phyloP scores from a whole-genome alignment of 2,329 filamentous ascomycete genomes.

The Colletotrichum cereale region DNA sequence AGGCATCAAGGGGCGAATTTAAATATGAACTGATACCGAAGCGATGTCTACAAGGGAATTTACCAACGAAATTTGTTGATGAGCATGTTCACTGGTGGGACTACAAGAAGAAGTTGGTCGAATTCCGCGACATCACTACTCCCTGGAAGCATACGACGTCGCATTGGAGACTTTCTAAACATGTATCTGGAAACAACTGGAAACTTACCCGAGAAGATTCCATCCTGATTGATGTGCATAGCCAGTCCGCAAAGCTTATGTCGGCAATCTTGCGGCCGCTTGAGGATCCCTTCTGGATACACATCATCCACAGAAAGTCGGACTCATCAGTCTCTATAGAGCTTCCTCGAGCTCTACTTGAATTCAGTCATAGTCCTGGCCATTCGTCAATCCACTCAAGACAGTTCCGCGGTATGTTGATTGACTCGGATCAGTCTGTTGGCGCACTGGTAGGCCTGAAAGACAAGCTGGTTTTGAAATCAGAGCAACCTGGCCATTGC shows the following conservation, averaged over 20 bases:
- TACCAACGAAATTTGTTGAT: constrained; percentile 54
- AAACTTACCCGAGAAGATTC: not conserved
- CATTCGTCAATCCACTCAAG: constrained; percentile 54
- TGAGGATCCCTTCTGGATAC: constrained; percentile 5
- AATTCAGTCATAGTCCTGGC: not conserved
- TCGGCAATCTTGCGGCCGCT: not conserved
- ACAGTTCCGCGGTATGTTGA: constrained; percentile 62
- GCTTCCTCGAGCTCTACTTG: not conserved
- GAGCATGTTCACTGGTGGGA: constrained; percentile 63
- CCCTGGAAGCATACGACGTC: constrained; percentile 45
- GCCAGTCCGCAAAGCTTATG: not conserved
- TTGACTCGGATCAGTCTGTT: constrained; percentile 61
- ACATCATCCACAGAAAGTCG: not conserved
- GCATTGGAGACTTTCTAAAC: not conserved
- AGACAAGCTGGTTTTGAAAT: constrained; percentile 61
- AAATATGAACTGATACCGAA: constrained; percentile 6
- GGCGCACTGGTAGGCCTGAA: constrained; percentile 62
- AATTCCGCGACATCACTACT: constrained; percentile 47
- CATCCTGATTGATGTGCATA: not conserved
- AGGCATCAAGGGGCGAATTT: not conserved
- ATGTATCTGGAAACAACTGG: not conserved
- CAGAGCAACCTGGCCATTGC: constrained; percentile 46
- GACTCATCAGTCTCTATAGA: not conserved
- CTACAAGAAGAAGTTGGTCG: constrained; percentile 43
- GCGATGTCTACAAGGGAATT: not conserved